phyloP scores from a whole-genome alignment of 2,329 filamentous ascomycete species.

The Botrytis hyacinthi region DNA sequence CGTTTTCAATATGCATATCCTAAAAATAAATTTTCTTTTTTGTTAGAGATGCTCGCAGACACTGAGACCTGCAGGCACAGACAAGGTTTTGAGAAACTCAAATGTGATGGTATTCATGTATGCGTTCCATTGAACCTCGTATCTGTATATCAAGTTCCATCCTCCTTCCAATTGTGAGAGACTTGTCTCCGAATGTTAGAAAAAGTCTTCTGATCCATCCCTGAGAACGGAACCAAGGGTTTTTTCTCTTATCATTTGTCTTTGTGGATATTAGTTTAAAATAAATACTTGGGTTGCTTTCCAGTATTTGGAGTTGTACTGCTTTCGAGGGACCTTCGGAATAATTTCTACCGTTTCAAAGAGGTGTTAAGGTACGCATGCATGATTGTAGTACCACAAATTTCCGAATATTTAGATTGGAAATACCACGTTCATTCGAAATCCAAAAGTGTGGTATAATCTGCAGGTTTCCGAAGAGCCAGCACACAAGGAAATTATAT shows the following conservation, averaged over 20 bases:
- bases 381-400: slow-evolving; percentile 10
- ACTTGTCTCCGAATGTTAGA: neutral
- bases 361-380: neutral
- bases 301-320: neutral
- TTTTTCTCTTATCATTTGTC: slow-evolving; percentile 3
- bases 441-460: slow-evolving; percentile 4
- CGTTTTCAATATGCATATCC: neutral
- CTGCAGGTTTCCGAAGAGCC: slow-evolving; percentile 23
- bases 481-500: slow-evolving; percentile 16
- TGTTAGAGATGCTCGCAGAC: neutral
- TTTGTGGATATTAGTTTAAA: neutral
- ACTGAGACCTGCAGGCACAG: slow-evolving; percentile 19
- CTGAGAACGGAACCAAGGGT: neutral
- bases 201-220: slow-evolving; percentile 7
- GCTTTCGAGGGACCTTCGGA: neutral
- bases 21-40: slow-evolving; percentile 8
- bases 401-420: slow-evolving; percentile 4
- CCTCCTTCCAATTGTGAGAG: neutral
- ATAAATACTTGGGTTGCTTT: neutral
- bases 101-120: slow-evolving; percentile 12
- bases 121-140: slow-evolving; percentile 4
- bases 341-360: neutral
- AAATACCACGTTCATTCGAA: slow-evolving; percentile 14
- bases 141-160: slow-evolving; percentile 4
- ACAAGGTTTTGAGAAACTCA: neutral